These are phyloP conservation scores for Xylariaceae sp. DNA, from an alignment of 2,329 filamentous ascomycete species.

Conservation along the genomic window DNA sequence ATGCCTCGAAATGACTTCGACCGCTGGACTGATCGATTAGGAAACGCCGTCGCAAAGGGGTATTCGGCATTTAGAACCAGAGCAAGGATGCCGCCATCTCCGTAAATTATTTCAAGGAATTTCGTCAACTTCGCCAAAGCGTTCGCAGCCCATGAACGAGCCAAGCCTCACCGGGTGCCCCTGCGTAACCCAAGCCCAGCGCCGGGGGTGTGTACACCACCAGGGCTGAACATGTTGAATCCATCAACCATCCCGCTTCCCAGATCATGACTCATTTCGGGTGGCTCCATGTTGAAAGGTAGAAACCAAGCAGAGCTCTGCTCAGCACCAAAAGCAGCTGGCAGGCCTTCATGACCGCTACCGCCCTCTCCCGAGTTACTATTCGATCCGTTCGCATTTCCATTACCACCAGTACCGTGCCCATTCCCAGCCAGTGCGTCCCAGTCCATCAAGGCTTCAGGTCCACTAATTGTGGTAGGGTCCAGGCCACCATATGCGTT, in stretches of 20 bases:
- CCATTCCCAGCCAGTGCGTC: conserved; percentile 33
- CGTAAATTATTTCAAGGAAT: too few species aligned
- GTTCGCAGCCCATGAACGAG: too few species aligned
- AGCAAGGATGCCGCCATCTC: too few species aligned
- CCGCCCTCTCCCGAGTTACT: conserved; percentile 22
- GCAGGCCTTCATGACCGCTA: conserved; percentile 19
- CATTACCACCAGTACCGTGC: conserved; percentile 20
- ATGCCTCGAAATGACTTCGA: too few species aligned
- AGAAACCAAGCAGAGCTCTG: conserved; percentile 78
- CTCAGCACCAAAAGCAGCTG: conserved; percentile 31
- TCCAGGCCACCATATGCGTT: conserved; percentile 61
- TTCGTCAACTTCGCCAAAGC: too few species aligned
- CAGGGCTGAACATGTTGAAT: conserved; percentile 45
- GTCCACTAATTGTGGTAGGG: conserved; percentile 32
- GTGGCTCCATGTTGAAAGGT: conserved; percentile 85
- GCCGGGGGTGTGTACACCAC: conserved; percentile 32
- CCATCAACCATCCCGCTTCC: conserved; percentile 41
- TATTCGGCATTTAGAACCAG: too few species aligned
- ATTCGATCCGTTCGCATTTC: conserved; percentile 26
- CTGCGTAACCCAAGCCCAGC: conserved; percentile 21
- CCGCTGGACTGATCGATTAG: too few species aligned
- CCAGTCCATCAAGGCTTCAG: conserved; percentile 43
- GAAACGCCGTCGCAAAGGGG: too few species aligned
- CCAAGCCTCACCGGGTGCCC: conserved; percentile 17
- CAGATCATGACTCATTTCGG: conserved; percentile 51